Conservation (phyloP, 73 alveolate genomes). For the Paramecium sexaurelia region DNA sequence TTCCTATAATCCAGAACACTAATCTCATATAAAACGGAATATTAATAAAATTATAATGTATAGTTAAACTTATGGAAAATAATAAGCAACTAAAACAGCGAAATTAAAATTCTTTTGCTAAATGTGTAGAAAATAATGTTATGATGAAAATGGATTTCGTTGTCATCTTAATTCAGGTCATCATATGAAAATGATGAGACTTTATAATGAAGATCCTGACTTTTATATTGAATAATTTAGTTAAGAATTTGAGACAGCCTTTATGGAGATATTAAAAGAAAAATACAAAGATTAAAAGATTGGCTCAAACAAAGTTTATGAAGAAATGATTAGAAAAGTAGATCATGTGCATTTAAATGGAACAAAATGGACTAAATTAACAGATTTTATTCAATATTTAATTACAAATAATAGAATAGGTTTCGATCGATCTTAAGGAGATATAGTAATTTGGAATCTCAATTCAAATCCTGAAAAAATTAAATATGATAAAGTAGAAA, state of each 20-base stretch:
- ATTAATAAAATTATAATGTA: slow-evolving; percentile 24
- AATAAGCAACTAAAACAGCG: slow-evolving; percentile 38
- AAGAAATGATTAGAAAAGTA: slow-evolving; percentile 60
- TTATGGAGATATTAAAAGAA: slow-evolving; percentile 42
- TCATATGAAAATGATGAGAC: slow-evolving; percentile 67
- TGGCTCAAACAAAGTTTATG: slow-evolving; percentile 59
- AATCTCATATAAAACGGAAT: slow-evolving; percentile 1
- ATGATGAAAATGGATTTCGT: slow-evolving; percentile 68
- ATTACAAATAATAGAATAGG: slow-evolving; percentile 8
- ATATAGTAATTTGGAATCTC: neutral
- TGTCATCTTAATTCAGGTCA: slow-evolving; percentile 63
- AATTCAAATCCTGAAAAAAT: neutral
- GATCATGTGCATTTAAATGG: slow-evolving; percentile 69
- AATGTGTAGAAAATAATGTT: slow-evolving; percentile 62
- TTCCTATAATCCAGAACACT: neutral
- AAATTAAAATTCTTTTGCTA: slow-evolving; percentile 60
- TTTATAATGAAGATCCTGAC: slow-evolving; percentile 63
- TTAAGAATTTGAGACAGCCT: slow-evolving; percentile 59
- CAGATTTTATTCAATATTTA: slow-evolving; percentile 51
- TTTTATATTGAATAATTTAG: slow-evolving; percentile 50
- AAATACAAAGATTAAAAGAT: slow-evolving; percentile 27
- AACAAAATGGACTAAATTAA: slow-evolving; percentile 65
- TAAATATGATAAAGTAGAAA: neutral
- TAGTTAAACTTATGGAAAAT: slow-evolving; percentile 50
- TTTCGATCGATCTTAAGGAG: neutral